These are phyloP conservation scores for Phtheirospermum japonicum DNA, from an alignment of 257 asterid genomes.

Conservation along the genomic window DNA sequence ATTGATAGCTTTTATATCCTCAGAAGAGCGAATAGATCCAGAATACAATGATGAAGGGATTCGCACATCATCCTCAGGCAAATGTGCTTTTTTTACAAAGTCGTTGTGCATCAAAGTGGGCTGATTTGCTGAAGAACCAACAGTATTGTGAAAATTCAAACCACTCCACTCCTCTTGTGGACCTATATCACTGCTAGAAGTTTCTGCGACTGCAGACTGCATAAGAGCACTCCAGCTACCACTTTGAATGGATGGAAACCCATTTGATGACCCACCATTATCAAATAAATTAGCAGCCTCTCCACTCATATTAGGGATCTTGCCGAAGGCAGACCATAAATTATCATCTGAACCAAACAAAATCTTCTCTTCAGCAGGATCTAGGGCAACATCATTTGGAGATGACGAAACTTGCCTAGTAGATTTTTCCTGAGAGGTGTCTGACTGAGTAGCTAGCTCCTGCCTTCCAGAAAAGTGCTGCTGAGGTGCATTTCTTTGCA, in stretches of 20 bases:
- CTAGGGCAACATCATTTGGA: constrained; percentile 59
- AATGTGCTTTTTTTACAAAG: constrained; percentile 37
- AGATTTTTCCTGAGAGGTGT: constrained; percentile 42
- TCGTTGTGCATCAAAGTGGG: constrained; percentile 30
- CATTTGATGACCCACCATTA: constrained; percentile 45
- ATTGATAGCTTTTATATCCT: constrained; percentile 33
- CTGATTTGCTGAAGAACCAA: constrained; percentile 43
- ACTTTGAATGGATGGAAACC: constrained; percentile 56
- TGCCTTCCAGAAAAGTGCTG: constrained; percentile 41
- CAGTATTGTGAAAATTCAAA: constrained; percentile 44
- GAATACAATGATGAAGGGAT: constrained; percentile 37
- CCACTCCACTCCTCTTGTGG: constrained; percentile 75
- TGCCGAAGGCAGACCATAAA: constrained; percentile 77
- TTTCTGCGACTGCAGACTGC: constrained; percentile 98
- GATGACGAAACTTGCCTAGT: constrained; percentile 39
- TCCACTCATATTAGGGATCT: constrained; percentile 46
- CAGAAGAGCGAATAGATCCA: constrained; percentile 30
- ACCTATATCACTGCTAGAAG: constrained; percentile 55
- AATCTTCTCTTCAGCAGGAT: constrained; percentile 87
- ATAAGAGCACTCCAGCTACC: constrained; percentile 99
- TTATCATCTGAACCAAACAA: constrained; percentile 87
- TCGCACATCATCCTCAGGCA: constrained; percentile 29
- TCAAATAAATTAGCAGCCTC: constrained; percentile 54
- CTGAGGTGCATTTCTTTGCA: constrained; percentile 43
- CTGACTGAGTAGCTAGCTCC: constrained; percentile 39